These are phyloP conservation scores for Naganishia cerealis DNA, from an alignment of 1,284 basidiomycete species.

Conservation along the genomic window DNA sequence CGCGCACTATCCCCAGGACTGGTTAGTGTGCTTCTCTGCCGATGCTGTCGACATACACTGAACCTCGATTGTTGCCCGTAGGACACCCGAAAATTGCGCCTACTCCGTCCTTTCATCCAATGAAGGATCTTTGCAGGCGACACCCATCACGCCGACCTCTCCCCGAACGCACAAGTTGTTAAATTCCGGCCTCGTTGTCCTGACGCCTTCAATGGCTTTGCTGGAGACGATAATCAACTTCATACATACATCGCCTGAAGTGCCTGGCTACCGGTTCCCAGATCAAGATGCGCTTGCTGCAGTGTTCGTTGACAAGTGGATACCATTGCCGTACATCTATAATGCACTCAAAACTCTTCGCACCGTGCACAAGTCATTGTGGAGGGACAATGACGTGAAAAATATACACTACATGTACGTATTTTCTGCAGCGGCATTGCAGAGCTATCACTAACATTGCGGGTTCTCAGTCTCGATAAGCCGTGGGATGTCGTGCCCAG, in stretches of 20 bases:
- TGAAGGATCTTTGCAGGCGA: conserved; percentile 39
- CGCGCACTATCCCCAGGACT: conserved; percentile 81
- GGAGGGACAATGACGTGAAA: conserved; percentile 54
- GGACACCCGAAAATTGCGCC: conserved; percentile 85
- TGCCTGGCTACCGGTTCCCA: conserved; percentile 75
- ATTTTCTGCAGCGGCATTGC: no score
- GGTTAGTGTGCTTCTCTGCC: conserved; percentile 60
- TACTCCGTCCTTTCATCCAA: conserved; percentile 64
- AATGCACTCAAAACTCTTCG: conserved; percentile 57
- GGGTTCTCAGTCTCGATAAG: conserved; percentile 47
- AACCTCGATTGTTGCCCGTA: conserved; percentile 46
- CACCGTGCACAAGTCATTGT: conserved; percentile 52
- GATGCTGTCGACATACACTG: neutral
- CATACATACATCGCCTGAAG: conserved; percentile 67
- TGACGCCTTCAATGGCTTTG: conserved; percentile 62
- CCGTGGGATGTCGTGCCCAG: conserved; percentile 43
- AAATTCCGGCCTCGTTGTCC: conserved; percentile 84
- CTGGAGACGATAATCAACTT: conserved; percentile 63
- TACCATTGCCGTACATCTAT: conserved; percentile 55
- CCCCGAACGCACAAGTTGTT: conserved; percentile 75
- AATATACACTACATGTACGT: conserved; percentile 54
- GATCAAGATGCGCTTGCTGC: conserved; percentile 89
- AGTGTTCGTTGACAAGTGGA: conserved; percentile 66
- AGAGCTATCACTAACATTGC: neutral
- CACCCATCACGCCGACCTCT: conserved; percentile 48